Evolutionary conservation across 2,329 filamentous ascomycete species (phyloP).

Genomic region (Saccharata proteae): DNA sequence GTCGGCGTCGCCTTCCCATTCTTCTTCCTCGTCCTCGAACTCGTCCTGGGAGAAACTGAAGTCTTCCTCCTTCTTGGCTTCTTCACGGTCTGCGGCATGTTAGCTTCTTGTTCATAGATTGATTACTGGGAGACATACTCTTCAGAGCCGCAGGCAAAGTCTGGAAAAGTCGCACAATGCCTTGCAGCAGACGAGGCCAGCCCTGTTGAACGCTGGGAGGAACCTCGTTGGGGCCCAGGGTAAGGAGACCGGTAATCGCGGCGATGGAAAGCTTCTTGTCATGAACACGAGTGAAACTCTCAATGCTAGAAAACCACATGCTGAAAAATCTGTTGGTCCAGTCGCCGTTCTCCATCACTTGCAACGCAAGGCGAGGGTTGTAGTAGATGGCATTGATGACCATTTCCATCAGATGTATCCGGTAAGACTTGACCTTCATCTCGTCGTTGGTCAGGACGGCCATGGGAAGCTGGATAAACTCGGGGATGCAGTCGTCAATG

Average conservation of each 20-base stretch:
- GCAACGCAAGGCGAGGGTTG: slow-evolving; percentile 74
- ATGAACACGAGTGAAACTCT: slow-evolving; percentile 83
- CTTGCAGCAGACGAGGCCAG: slow-evolving; percentile 83
- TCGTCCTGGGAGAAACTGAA: slow-evolving; percentile 65
- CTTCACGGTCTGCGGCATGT: slow-evolving; percentile 58
- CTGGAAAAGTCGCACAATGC: slow-evolving; percentile 83
- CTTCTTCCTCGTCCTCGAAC: slow-evolving; percentile 64
- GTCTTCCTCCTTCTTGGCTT: slow-evolving; percentile 74
- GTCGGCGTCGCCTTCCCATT: slow-evolving; percentile 67
- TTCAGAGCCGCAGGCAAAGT: slow-evolving; percentile 78
- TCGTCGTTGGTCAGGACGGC: slow-evolving; percentile 61
- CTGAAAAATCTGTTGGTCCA: slow-evolving; percentile 99
- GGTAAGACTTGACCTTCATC: slow-evolving; percentile 81
- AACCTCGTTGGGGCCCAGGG: slow-evolving; percentile 66
- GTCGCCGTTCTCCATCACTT: slow-evolving; percentile 76
- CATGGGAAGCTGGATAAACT: slow-evolving; percentile 88
- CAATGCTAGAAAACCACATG: slow-evolving; percentile 93
- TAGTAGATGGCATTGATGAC: slow-evolving; percentile 98
- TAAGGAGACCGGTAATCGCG: slow-evolving; percentile 77
- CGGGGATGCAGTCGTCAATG: slow-evolving; percentile 76
- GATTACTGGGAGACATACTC: slow-evolving; percentile 54
- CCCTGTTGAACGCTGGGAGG: slow-evolving; percentile 88
- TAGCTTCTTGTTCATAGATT: slow-evolving; percentile 11
- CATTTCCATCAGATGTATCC: slow-evolving; percentile 97
- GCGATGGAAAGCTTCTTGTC: slow-evolving; percentile 98